Base-by-base conservation (phyloP, 2,329 filamentous ascomycete species). In the Xylaria sp. region DNA sequence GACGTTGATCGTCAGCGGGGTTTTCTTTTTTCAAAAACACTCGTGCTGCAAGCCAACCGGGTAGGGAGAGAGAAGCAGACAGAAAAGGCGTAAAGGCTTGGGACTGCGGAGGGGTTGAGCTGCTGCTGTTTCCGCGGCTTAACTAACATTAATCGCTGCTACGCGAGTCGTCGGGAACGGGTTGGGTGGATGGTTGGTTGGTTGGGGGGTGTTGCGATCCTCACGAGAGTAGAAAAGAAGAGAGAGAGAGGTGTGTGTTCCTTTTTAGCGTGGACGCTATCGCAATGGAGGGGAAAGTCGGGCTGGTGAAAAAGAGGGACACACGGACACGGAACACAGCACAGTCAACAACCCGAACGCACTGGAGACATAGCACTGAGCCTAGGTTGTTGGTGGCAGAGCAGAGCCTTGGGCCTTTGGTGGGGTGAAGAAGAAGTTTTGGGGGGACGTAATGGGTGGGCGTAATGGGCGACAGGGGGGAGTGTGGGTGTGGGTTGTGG, bases 281-380 rank as follows among this genome's bases (percentile, higher is more conserved):
- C 64, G 65, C 63, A 68, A 67, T 67, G 64, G 65, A 67, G 64
- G 66, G 66, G 64, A 64, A 67, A 45, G 61, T 61, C 61, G 62
- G 62, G 55, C 59, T 60, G 62, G 50, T 57, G 53, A 60, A 60
- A 63, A 63, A 57, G 61, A 57, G 60, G 53, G 52, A 58, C 46
- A 49, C 48, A 57, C 52, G 56, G 42, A 59, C 50, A 41, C 50
- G 24, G 50, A 55, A 29, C 38, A 53, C n/a, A n/a, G n/a, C n/a
- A n/a, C n/a, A n/a, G n/a, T n/a, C n/a, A n/a, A n/a, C n/a, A n/a
- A n/a, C n/a, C n/a, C n/a, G n/a, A n/a, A n/a, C n/a, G n/a, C n/a
- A n/a, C n/a, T n/a, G n/a, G 43, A 56, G 52, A 54, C 52, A 60
- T 58, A 62, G 43, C 48, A 59, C 43, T 60, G 56, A 59, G 61